Evolutionary conservation across 1,284 basidiomycete genomes (phyloP), one percentile per base, ranked within the genome.

Genomic region (Rhodotorula sp.): DNA sequence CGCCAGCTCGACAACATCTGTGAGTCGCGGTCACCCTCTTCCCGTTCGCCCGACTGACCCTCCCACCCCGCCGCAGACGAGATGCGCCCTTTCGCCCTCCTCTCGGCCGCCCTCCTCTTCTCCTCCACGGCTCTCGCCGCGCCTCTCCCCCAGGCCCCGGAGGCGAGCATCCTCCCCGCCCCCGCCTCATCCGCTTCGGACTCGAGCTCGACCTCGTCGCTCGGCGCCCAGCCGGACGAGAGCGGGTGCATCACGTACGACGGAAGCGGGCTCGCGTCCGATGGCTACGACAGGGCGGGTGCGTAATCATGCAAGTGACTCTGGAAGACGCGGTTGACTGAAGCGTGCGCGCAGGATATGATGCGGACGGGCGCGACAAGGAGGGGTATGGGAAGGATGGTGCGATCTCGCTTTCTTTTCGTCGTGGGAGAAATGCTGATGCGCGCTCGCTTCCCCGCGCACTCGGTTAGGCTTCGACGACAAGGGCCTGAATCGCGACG

Each of bases 191-290:
- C 44, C 39, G 39, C 39, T 12, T 19, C 44, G 44, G 44, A 44
- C 9, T 4, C 44, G 44, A 21, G 15, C 44, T 50, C 44, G 44
- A 15, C 44, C 44, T 44, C 44, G 10, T 44, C 48, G 27, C 27
- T 50, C 27, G 8, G 10, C 25, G 12, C 48, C 25, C 10, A 27
- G 48, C 27, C 48, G 27, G 48, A 50, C 48, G 8, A 25, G 48
- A 50, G 19, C 48, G 48, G 48, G 27, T 50, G 48, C 48, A 15
- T 50, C 48, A n/a, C 48, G 48, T 61, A 61, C 59, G 32, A 61
- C 25, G 22, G 13, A 15, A 32, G 50, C 32, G 59, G 59, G 22
- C 27, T 8, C 22, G 55, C 32, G 6, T 6, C 36, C 22, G 55
- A 56, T 6, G 55, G 55, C 15, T 39, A 27, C 55, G 34, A 27